phyloP scores from a whole-genome alignment of 1,284 basidiomycete species.

The Sanghuangporus baumii region DNA sequence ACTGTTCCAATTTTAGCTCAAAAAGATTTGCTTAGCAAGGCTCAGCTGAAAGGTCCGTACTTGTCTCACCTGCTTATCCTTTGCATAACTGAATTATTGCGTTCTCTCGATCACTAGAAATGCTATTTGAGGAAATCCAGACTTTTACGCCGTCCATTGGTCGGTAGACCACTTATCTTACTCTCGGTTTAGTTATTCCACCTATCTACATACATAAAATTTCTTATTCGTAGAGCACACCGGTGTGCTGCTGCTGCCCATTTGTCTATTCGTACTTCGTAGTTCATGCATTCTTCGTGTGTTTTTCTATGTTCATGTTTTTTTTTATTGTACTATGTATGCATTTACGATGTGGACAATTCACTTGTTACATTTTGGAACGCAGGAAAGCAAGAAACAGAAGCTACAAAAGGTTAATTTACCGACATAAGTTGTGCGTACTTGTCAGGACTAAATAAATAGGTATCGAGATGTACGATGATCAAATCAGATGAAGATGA shows the following conservation, averaged over 20 bases:
- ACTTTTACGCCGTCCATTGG: conserved; percentile 35
- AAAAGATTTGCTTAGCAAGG: conserved; percentile 73
- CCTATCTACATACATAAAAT: neutral
- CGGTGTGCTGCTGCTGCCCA: neutral
- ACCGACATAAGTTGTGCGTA: neutral
- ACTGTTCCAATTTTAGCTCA: conserved; percentile 40
- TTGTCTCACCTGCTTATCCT: neutral
- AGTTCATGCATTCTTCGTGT: neutral
- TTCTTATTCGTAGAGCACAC: neutral
- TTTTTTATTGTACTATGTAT: neutral
- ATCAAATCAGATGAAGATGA: neutral
- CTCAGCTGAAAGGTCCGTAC: conserved; percentile 55
- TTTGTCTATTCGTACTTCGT: neutral
- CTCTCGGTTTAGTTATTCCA: neutral
- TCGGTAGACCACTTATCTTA: neutral
- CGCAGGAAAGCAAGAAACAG: neutral
- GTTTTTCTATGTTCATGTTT: neutral
- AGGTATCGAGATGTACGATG: neutral
- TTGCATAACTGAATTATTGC: neutral
- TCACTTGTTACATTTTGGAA: neutral
- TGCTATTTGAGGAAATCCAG: conserved; percentile 63
- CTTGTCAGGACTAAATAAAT: neutral
- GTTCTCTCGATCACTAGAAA: conserved; percentile 29
- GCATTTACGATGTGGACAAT: neutral
- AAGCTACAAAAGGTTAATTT: neutral